Evolutionary conservation across 2,329 filamentous ascomycete genomes (phyloP), one percentile per base, ranked within the genome.

Genomic region (Simplicillium sp.): DNA sequence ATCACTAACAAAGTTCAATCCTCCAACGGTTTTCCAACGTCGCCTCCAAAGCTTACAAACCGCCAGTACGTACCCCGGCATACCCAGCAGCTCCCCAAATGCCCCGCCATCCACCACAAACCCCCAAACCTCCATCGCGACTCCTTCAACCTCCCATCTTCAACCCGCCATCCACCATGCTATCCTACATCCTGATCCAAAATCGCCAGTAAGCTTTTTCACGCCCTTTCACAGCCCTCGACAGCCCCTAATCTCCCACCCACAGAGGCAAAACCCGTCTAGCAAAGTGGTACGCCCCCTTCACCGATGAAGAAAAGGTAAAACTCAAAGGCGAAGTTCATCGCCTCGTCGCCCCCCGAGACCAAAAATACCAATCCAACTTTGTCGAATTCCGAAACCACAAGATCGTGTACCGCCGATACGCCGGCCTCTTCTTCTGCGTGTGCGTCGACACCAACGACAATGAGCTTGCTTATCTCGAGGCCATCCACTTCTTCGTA

Each of bases 321-420:
- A 96, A 95, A 68, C 75, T 98, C 55, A 98, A 98, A 67, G 92
- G 92, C 75, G 92, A 98, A 71, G 86, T 97, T 54, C 92, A 98
- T 73, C 89, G 92, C 48, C 87, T 98, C 52, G 90, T 98, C 46
- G 92, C 92, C 0, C 92, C 92, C 7, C 86, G 92, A 58, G 92
- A 98, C 66, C 92, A 98, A 61, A 98, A 98, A 62, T 95, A 98
- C 72, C 92, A 98, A 64, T 95, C 88, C 67, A 98, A 98, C 70
- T 98, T 98, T 58, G 92, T 98, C 73, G 92, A 98, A 67, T 83
- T 84, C 69, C 84, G 87, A 50, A 86, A 88, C 66, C 88, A 90
- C 60, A 97, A 96, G 70, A 85, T 98, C 54, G 87, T 98, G 40
- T 98, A 98, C 70, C 84, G 94, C 35, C 85, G 92, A 47, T 98